Evolutionary conservation across 2,329 filamentous ascomycete species (phyloP).

Genomic region (Cordyceps pruinosa): DNA sequence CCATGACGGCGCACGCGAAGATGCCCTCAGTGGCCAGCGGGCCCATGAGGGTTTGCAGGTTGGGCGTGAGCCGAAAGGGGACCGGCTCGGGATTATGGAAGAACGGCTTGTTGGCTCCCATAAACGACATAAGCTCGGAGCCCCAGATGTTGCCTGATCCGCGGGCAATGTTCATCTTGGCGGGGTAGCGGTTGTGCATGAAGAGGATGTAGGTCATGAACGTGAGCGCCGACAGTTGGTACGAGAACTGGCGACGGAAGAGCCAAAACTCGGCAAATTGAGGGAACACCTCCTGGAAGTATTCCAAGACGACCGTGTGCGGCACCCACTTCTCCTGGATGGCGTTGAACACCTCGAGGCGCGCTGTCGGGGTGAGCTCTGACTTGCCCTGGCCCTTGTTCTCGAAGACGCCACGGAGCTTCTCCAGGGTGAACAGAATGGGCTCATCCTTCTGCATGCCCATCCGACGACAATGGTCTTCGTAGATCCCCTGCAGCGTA

Average conservation of each 20-base stretch:
- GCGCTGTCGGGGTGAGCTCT: conserved; percentile 65
- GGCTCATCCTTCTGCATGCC: conserved; percentile 92
- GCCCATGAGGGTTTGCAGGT: conserved; percentile 92
- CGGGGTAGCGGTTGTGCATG: conserved; percentile 92
- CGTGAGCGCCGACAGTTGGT: conserved; percentile 88
- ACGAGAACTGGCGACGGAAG: conserved; percentile 94
- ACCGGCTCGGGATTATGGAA: conserved; percentile 95
- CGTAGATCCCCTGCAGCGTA: conserved; percentile 88
- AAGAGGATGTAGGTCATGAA: conserved; percentile 99
- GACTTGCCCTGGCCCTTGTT: conserved; percentile 56
- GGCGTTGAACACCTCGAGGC: conserved; percentile 85
- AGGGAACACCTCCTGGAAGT: conserved; percentile 82
- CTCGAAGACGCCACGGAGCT: conserved; percentile 70
- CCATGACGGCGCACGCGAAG: conserved; percentile 92
- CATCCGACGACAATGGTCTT: conserved; percentile 87
- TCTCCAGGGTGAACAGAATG: conserved; percentile 91
- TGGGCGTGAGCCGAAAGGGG: conserved; percentile 94
- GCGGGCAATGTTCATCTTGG: conserved; percentile 88
- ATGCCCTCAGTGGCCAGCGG: conserved; percentile 94
- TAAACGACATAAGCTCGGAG: conserved; percentile 84
- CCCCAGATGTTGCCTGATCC: conserved; percentile 92
- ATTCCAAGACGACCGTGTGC: conserved; percentile 72
- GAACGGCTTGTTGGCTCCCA: conserved; percentile 75
- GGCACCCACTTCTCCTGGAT: conserved; percentile 94
- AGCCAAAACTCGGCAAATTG: conserved; percentile 95